Evolutionary conservation across 805 yeast species (phyloP).

Genomic region (Saccharomycopsis sp.): DNA sequence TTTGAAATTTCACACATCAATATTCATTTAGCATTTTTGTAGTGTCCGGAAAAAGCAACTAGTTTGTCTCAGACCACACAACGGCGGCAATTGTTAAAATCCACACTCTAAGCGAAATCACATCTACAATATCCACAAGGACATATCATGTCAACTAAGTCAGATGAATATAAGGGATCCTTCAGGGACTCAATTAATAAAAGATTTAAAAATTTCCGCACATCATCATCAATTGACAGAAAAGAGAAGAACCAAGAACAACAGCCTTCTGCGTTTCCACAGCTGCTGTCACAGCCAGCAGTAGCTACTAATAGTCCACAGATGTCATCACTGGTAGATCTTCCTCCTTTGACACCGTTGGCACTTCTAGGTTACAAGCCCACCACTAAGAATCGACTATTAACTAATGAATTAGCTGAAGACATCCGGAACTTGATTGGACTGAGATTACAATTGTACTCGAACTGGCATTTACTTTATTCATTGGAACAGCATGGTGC

Average conservation of each 20-base stretch:
- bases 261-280: neutral
- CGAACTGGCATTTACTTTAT: conserved; percentile 71
- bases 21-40: too few species aligned
- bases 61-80: too few species aligned
- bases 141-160: neutral
- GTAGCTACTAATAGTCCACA: neutral
- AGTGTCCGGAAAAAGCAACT: too few species aligned
- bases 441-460: conserved; percentile 66
- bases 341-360: conserved; percentile 46
- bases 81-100: too few species aligned
- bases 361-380: conserved; percentile 52
- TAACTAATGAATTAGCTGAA: conserved; percentile 59
- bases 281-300: neutral
- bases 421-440: conserved; percentile 72
- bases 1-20: too few species aligned
- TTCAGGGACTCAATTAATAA: conserved; percentile 8
- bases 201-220: neutral
- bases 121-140: neutral
- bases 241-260: neutral
- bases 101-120: neutral
- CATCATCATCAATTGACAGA: neutral
- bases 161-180: conserved; percentile 1
- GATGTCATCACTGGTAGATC: neutral
- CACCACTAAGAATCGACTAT: conserved; percentile 49
- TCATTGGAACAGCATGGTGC: conserved; percentile 93